phyloP scores from a whole-genome alignment of 139 green algal species.

The Auxenochlorella protothecoides region DNA sequence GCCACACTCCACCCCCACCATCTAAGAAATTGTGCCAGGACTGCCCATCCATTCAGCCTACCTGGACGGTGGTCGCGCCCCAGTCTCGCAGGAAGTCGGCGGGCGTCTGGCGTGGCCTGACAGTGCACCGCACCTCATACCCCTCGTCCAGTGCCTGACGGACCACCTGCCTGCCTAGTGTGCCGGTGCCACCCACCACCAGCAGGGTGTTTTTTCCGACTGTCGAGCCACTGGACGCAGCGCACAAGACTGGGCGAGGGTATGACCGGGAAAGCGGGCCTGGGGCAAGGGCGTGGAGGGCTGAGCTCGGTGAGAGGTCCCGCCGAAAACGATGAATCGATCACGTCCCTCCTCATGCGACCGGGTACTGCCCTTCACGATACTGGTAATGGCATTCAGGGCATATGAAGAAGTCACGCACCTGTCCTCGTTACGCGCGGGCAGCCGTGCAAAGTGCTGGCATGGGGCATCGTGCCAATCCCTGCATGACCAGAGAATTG shows the following conservation, averaged over 20 bases:
- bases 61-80: constrained; percentile 86
- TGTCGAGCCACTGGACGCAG: constrained; percentile 40
- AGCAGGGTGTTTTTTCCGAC: constrained; percentile 80
- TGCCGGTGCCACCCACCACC: constrained; percentile 93
- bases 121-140: constrained; percentile 94
- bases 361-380: too few relatives aligned
- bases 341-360: too few relatives aligned
- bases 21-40: too few relatives aligned
- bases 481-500: too few relatives aligned
- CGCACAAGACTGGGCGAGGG: not conserved
- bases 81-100: constrained; percentile 98
- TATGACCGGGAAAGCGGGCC: not conserved
- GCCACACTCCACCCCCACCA: too few relatives aligned
- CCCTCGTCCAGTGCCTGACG: constrained; percentile 90
- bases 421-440: too few relatives aligned
- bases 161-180: constrained; percentile 92
- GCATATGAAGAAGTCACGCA: too few relatives aligned
- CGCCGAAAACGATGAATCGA: too few relatives aligned
- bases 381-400: too few relatives aligned
- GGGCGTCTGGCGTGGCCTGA: constrained; percentile 78
- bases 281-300: not conserved
- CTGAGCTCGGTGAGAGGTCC: not conserved
- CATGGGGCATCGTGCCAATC: too few relatives aligned
- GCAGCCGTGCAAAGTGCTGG: too few relatives aligned
- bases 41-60: not conserved